These are phyloP conservation scores for Tardiomyces digboiensis DNA, from an alignment of 1,139 yeast genomes.

Conservation along the genomic window DNA sequence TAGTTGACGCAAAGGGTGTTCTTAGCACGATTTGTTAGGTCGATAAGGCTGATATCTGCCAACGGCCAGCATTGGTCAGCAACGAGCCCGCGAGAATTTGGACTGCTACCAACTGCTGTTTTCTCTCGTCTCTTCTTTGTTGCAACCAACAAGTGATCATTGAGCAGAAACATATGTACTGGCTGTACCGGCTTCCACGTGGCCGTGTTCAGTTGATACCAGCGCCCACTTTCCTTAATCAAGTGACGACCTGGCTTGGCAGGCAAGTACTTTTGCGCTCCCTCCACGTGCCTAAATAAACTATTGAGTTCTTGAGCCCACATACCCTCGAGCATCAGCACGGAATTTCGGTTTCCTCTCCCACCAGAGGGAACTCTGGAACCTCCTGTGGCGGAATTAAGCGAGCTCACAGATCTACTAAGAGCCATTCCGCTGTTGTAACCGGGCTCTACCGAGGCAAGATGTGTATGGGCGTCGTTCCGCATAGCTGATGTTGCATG, in stretches of 20 bases:
- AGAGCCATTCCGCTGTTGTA: conserved; percentile 25
- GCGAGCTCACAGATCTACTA: not conserved
- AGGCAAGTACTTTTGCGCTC: conserved; percentile 75
- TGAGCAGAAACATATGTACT: conserved; percentile 65
- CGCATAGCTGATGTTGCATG: conserved; percentile 57
- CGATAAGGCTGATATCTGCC: conserved; percentile 48
- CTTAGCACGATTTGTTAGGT: conserved; percentile 24
- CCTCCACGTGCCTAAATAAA: conserved; percentile 77
- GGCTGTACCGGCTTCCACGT: conserved; percentile 79
- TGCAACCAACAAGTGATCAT: conserved; percentile 72
- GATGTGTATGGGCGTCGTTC: conserved; percentile 50
- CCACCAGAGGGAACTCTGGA: conserved; percentile 2
- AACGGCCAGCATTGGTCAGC: conserved; percentile 81
- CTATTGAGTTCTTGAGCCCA: conserved; percentile 72
- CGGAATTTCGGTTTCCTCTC: conserved; percentile 51
- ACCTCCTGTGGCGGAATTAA: not conserved
- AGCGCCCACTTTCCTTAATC: conserved; percentile 68
- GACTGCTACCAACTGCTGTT: conserved; percentile 6
- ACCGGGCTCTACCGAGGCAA: conserved; percentile 27
- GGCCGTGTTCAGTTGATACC: conserved; percentile 83
- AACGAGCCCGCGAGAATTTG: conserved; percentile 33
- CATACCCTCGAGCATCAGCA: conserved; percentile 63
- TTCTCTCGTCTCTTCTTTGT: conserved; percentile 40
- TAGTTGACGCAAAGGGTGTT: conserved; percentile 29
- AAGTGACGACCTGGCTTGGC: conserved; percentile 78